phyloP scores from a whole-genome alignment of 306 rosid species.

The Sicyos edulis region DNA sequence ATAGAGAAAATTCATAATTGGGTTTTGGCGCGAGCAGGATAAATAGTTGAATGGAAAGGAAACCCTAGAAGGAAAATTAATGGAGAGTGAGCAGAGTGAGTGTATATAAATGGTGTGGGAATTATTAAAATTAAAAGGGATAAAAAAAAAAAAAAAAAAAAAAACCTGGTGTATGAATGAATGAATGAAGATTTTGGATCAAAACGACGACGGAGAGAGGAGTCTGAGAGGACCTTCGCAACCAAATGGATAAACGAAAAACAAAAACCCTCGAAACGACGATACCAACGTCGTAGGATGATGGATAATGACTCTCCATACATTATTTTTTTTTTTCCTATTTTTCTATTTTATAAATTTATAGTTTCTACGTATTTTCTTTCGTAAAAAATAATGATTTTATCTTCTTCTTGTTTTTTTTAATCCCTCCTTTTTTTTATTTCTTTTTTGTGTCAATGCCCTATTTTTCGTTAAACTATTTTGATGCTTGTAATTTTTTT shows the following conservation, averaged over 20 bases:
- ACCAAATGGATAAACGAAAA: neutral
- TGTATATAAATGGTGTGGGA: neutral
- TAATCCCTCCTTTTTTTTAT: too few species aligned
- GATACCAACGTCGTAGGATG: slow-evolving; percentile 25
- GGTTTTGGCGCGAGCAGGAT: neutral
- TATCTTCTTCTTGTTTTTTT: too few species aligned
- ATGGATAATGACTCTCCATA: neutral
- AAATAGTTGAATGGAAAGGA: neutral
- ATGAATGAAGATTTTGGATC: neutral
- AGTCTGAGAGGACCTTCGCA: slow-evolving; percentile 26
- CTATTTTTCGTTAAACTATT: too few species aligned
- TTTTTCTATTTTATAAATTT: neutral
- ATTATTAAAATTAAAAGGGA: neutral
- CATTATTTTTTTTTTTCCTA: neutral
- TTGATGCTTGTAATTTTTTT: too few species aligned
- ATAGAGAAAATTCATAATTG: neutral
- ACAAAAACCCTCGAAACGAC: slow-evolving; percentile 23
- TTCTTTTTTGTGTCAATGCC: too few species aligned
- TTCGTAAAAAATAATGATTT: too few species aligned
- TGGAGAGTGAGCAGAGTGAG: neutral
- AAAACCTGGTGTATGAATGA: slow-evolving; percentile 12
- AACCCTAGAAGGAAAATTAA: neutral
- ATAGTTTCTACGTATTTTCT: too few species aligned
- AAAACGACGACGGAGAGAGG: slow-evolving; percentile 33
- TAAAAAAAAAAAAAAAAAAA: neutral